Base-by-base conservation (phyloP, 148 eudicot species). In the Pouteria glomerata region DNA sequence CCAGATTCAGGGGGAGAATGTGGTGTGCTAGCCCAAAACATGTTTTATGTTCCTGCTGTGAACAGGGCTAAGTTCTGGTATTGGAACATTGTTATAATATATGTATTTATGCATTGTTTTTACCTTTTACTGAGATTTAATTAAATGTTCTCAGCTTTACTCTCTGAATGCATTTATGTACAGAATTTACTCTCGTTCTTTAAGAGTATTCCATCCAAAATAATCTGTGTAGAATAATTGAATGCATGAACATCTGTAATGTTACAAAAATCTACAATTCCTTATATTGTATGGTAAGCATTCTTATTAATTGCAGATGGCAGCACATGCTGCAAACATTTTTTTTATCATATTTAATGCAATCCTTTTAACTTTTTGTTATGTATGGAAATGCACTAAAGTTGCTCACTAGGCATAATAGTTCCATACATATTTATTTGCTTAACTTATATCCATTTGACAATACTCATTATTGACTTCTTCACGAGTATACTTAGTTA, bases 1-100 rank as follows among this genome's bases (percentile, higher is more conserved):
- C 61, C 15, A 39, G 97, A 92, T 78, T 92, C 97, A 12, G 97
- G 96, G 15, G 97, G 97, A 73, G 97, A 92, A 79, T 92, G 97
- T 75, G 97, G 97, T 34, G 97, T 90, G 19, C 35, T 73, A 57
- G 96, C 90, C 16, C 85, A 92, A 77, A 86, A 83, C 21, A 92
- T 90, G 97, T 90, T 84, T 69, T 90, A 83, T 64, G 79, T 74
- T 79, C 97, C 97, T 65, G 83, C 97, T 29, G 96, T 86, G 67
- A 92, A 90, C 77, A 72, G 92, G 70, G 96, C 86, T 56, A 88
- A 90, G 35, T 85, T 87, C 78, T 89, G 97, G 98, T 90, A 83
- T 12, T 31, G 13, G 15, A 78, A 69, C 33, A 21, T 41, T 37
- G 27, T 59, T 39, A 52, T 60, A 41, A 8, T 76, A 16, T 21